phyloP scores from a whole-genome alignment of 345 rosid species.

The Aegle marmelos region DNA sequence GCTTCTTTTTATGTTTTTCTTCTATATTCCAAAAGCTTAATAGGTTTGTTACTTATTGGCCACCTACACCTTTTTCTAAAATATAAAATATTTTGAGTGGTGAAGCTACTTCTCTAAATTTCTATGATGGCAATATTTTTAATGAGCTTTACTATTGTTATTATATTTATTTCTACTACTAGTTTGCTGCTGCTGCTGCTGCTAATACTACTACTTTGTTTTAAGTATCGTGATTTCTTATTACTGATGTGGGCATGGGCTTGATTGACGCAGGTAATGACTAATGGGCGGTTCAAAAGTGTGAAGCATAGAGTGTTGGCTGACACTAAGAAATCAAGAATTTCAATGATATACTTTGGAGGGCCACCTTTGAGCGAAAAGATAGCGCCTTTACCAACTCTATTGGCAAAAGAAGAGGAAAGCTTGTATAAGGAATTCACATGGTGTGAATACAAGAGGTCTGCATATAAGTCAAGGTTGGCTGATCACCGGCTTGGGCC shows the following conservation, averaged over 20 bases:
- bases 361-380: slow-evolving; percentile 65
- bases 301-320: slow-evolving; percentile 86
- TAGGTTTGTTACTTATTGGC: neutral
- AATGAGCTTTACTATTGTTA: neutral
- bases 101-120: neutral
- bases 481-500: slow-evolving; percentile 71
- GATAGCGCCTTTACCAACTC: slow-evolving; percentile 52
- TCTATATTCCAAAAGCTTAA: neutral
- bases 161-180: too few species aligned
- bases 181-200: too few species aligned
- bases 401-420: slow-evolving; percentile 55
- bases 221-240: neutral
- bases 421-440: slow-evolving; percentile 80
- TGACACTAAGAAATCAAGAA: slow-evolving; percentile 52
- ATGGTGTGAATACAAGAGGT: slow-evolving; percentile 74
- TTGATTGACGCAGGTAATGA: slow-evolving; percentile 62
- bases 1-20: neutral
- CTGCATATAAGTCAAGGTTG: slow-evolving; percentile 75
- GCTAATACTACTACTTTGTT: fast-evolving
- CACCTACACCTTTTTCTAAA: neutral
- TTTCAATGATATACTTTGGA: slow-evolving; percentile 89
- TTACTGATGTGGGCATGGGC: neutral
- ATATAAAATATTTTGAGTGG: neutral
- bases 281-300: slow-evolving; percentile 82
- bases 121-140: neutral